Evolutionary conservation across 192 early-diverging fungal genomes (phyloP).

Genomic region (Umbelopsis ramanniana): DNA sequence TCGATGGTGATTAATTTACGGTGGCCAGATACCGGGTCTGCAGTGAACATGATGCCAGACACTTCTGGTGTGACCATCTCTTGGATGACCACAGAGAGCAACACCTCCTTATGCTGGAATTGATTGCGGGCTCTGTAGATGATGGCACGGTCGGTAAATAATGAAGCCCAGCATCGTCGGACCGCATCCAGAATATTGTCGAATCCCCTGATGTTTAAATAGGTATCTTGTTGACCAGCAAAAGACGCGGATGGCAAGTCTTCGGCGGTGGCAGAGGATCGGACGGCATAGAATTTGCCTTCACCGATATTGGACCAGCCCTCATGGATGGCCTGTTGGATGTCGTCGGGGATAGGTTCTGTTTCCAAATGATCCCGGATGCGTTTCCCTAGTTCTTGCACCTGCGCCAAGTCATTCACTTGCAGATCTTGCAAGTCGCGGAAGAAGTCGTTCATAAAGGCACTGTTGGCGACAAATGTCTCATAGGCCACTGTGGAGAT

Average conservation of each 20-base stretch:
- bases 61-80: constrained; percentile 42
- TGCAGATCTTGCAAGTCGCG: neutral
- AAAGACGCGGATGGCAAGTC: constrained; percentile 55
- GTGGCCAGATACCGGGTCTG: constrained; percentile 46
- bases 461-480: neutral
- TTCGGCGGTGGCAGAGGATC: constrained; percentile 55
- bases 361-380: constrained; percentile 6
- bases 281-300: constrained; percentile 36
- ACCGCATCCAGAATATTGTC: constrained; percentile 44
- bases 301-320: neutral
- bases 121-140: constrained; percentile 49
- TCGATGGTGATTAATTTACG: constrained; percentile 38
- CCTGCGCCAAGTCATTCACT: neutral
- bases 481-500: neutral
- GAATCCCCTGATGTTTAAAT: constrained; percentile 49
- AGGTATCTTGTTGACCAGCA: constrained; percentile 60
- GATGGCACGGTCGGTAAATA: constrained; percentile 57
- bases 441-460: neutral
- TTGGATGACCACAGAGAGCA: constrained; percentile 53
- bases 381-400: neutral
- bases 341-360: neutral
- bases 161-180: constrained; percentile 49
- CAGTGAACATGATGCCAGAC: constrained; percentile 38
- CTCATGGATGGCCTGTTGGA: neutral
- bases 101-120: constrained; percentile 49